Base-by-base conservation (phyloP, 352 stramenopile genomes). In the Globisporangium okanoganense region DNA sequence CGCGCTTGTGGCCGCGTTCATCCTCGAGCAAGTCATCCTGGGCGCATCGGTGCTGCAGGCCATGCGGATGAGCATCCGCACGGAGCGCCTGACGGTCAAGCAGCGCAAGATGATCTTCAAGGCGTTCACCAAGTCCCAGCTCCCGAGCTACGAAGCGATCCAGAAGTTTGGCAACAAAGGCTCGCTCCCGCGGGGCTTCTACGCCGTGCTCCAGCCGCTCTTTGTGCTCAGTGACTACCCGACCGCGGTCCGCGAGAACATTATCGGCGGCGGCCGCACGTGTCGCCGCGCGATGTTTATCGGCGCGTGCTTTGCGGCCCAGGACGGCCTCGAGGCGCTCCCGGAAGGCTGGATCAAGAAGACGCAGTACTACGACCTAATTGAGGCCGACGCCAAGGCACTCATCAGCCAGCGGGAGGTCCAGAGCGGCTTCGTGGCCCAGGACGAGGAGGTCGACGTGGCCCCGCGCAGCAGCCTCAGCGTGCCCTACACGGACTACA, bases 31-130 rank as follows among this genome's bases (percentile, higher is more conserved):
- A 43, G 72, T 92, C 41, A 89, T 92, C 56, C 71, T 92, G 5
- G 83, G 83, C 25, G 77, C 80, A 5, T 90, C 80, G 0, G 81
- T 92, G 50, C 68, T 92, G 50, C 79, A 92, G 61, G 83, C 83
- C 35, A 90, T 92, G 83, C 80, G 83, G 55, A 90, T 90, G 81
- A 90, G 80, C 56, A 92, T 92, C 56, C 83, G 83, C 27, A 90
- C 80, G 6, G 83, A 92, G 47, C 73, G 80, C 2, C 72, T 92
- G 13, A 92, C 77, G 29, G 79, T 90, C 52, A 88, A 89, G 72
- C 83, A 92, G 64, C 80, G 83, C 49, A 92, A 90, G 61, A 80
- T 88, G 20, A 90, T 92, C 60, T 92, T 90, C 58, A 92, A 92
- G 62, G 81, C 83, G 27, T 92, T 92, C 61, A 92, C 83, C 53